Base-by-base conservation (phyloP, 2,329 filamentous ascomycete genomes). In the Hypoxylon sp. region DNA sequence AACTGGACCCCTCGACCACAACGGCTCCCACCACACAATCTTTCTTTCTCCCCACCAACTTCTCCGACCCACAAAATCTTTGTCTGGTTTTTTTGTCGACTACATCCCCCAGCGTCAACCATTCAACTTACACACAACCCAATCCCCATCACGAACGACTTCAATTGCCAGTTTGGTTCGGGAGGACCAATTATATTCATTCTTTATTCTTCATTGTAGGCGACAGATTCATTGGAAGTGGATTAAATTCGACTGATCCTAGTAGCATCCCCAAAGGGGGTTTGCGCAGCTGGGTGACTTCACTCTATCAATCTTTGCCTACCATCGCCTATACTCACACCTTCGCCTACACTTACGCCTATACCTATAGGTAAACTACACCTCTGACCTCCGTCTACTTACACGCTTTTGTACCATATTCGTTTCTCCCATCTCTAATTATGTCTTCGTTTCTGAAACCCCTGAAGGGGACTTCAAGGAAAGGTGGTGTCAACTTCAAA, bases 381-480 rank as follows among this genome's bases (percentile, higher is more conserved):
- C 3, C 21, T 14, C 14, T n/a, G 30, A 50, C 14, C 10, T 23
- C 19, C 46, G 21, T 56, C 14, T 48, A 38, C 59, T 60, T 50
- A 55, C 19, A 62, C 17, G 55, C 50, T 21, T 32, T 60, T 63
- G 36, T 63, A 60, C 52, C 28, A 50, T 61, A 65, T 30, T 36
- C 19, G 10, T 17, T 49, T 46, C 49, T 14, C 13, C 30, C 30
- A 52, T 21, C 23, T 13, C 1, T 32, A 65, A 75, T 55, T 71
- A 86, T 86, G 84, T 84, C 84, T 56, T 84, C 83, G 32, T 81
- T 84, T 62, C 74, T 84, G 56, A 83, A 79, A 46, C 80, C 82
- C 59, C 76, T 77, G 30, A 82, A 80, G 74, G 73, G 68, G 50
- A 41, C 62, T 30, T 77, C 77, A 69, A 70, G 73, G 50, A 77